Base-by-base conservation (phyloP, 495 filamentous ascomycete species). In the Daldinia caldariorum region DNA sequence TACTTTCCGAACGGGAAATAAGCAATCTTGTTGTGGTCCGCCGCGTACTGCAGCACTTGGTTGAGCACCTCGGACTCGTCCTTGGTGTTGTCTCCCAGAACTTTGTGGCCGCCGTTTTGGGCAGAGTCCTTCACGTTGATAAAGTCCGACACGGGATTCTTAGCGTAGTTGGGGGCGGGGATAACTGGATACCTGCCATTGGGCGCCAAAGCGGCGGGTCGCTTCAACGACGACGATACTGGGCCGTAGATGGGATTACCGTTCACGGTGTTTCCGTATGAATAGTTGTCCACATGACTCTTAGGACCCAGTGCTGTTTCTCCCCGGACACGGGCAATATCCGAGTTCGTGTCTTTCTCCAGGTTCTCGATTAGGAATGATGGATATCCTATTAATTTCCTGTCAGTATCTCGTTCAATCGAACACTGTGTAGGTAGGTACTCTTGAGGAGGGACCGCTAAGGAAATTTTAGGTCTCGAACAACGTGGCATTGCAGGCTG, bases 221-320 rank as follows among this genome's bases (percentile, higher is more conserved):
- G 74, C 35, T 32, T 63, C 35, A 66, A 65, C 0, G 71, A 43
- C 2, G 78, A 79, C 8, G 86, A 70, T 0, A 85, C 83, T 1
- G 77, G 66, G 9, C 85, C 83, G 71, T 92, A 91, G 10, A 89
- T 82, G 2, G 85, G 83, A 73, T 87, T 87, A 12, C 84, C 81
- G 16, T 84, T 85, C 14, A 91, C 73, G 2, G 88, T 90, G 66
- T 92, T 90, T 26, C 61, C 80, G 41, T 79, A 82, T 6, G 79
- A 69, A 50, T 76, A 78, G 20, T 77, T 81, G 5, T 73, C 60
- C 5, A 82, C 59, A 51, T 77, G 69, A 6, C 57, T 55, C 31
- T 59, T 61, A 22, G 71, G 32, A 4, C 70, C 70, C 9, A 81
- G 63, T 26, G 69, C 55, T 6, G 73, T 78, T 8, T 38, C 61